Evolutionary conservation across 2,329 filamentous ascomycete species (phyloP).

Genomic region (Lasiodiplodia citricola): DNA sequence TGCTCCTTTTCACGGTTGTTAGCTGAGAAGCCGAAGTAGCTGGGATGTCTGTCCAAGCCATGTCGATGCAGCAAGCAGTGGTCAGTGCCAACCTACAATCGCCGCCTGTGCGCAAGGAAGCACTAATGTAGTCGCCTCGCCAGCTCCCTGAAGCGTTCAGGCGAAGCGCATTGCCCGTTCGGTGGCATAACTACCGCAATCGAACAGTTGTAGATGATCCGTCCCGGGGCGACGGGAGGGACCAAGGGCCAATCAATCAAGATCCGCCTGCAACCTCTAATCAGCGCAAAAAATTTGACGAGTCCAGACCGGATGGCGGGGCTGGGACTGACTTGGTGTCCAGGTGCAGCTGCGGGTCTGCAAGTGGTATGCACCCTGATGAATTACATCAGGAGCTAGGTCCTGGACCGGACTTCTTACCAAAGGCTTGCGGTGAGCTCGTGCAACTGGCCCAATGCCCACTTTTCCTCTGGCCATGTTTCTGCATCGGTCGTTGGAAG

Average conservation of each 20-base stretch:
- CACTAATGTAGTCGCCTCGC: neutral
- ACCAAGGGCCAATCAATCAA: neutral
- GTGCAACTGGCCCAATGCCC: conserved; percentile 1
- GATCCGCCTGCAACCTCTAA: conserved; percentile 11
- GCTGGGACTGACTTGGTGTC: conserved; percentile 7
- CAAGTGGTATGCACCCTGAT: neutral
- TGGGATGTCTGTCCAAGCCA: neutral
- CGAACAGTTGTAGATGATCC: neutral
- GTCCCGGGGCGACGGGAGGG: neutral
- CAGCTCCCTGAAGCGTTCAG: neutral
- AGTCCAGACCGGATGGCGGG: conserved; percentile 13
- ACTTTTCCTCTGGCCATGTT: conserved; percentile 4
- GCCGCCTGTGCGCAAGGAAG: neutral
- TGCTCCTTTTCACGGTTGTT: neutral
- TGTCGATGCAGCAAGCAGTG: conserved; percentile 21
- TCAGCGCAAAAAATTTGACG: conserved; percentile 2
- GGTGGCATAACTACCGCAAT: neutral
- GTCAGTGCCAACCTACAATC: conserved; percentile 8
- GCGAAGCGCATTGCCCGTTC: conserved; percentile 15
- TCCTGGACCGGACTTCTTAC: neutral
- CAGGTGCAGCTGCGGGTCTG: conserved; percentile 3
- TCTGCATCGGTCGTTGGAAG: neutral
- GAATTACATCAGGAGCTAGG: neutral
- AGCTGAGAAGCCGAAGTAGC: neutral
- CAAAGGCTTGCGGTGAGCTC: neutral